Evolutionary conservation across 1,139 yeast genomes (phyloP).

Genomic region (Pichia sp.): DNA sequence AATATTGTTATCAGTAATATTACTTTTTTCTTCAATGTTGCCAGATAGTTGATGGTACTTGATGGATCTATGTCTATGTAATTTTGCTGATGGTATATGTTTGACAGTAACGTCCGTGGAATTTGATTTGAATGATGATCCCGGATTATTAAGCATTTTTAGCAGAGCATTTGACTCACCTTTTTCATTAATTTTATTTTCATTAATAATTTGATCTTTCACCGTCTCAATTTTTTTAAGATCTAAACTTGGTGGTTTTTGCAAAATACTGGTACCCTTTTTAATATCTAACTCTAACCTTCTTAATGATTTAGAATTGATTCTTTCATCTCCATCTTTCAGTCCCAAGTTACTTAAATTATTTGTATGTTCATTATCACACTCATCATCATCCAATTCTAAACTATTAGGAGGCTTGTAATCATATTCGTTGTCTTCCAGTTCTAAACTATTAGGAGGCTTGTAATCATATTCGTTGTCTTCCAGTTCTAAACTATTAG

Average conservation of each 20-base stretch:
- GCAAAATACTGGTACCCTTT: too few relatives aligned
- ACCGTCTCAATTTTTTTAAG: not conserved
- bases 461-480: not conserved
- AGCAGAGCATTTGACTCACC: not conserved
- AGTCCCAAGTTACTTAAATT: too few relatives aligned
- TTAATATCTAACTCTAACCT: not conserved
- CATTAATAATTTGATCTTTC: not conserved
- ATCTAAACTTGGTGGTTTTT: not conserved
- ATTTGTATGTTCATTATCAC: not conserved
- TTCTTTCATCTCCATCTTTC: not conserved
- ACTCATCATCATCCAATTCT: not conserved
- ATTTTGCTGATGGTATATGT: conserved; percentile 7
- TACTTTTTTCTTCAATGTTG: conserved; percentile 6
- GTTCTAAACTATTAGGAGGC: not conserved
- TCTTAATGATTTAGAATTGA: not conserved
- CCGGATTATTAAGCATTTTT: conserved; percentile 5
- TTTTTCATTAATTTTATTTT: not conserved
- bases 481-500: not conserved
- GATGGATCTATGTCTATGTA: conserved; percentile 4
- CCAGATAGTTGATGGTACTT: conserved; percentile 12
- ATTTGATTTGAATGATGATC: not conserved
- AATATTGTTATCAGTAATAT: not conserved
- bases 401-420: not conserved
- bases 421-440: not conserved
- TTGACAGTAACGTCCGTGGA: conserved; percentile 3